phyloP scores from a whole-genome alignment of 225 moss, liverwort and hornwort species.

The Rhytidiadelphus loreus region DNA sequence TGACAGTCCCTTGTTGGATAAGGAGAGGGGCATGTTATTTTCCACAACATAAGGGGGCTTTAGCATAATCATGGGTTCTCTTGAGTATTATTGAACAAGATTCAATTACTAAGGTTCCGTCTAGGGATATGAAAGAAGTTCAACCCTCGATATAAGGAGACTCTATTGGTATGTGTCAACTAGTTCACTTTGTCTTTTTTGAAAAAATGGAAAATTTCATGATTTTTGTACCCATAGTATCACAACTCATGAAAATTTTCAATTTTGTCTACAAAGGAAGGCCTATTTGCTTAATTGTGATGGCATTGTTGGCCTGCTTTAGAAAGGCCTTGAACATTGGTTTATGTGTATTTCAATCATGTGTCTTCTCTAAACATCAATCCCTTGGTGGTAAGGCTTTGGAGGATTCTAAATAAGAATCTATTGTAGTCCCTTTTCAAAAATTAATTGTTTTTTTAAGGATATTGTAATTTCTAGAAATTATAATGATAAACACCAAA shows the following conservation, averaged over 20 bases:
- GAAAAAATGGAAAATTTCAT: too few relatives aligned
- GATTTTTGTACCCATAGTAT: rapidly evolving
- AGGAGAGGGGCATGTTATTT: not conserved
- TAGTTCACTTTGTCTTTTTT: not conserved
- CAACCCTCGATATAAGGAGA: rapidly evolving
- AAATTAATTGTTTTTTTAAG: too few relatives aligned
- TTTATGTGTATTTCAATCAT: not conserved
- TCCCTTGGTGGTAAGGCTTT: rapidly evolving
- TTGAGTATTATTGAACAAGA: not conserved
- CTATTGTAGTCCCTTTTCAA: too few relatives aligned
- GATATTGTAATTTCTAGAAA: too few relatives aligned
- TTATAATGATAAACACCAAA: too few relatives aligned
- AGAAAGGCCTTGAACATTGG: rapidly evolving
- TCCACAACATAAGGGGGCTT: not conserved
- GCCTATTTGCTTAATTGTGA: too few relatives aligned
- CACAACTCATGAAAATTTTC: rapidly evolving
- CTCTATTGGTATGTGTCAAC: too few relatives aligned
- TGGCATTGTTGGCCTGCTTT: rapidly evolving
- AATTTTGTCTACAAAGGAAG: not conserved
- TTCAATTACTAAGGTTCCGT: not conserved
- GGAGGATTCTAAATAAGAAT: rapidly evolving
- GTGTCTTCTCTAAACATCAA: not conserved
- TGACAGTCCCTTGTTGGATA: not conserved
- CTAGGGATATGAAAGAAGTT: not conserved
- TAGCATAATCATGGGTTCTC: not conserved